Conservation (phyloP, 1,284 basidiomycete genomes). For the Trametes polyzona region DNA sequence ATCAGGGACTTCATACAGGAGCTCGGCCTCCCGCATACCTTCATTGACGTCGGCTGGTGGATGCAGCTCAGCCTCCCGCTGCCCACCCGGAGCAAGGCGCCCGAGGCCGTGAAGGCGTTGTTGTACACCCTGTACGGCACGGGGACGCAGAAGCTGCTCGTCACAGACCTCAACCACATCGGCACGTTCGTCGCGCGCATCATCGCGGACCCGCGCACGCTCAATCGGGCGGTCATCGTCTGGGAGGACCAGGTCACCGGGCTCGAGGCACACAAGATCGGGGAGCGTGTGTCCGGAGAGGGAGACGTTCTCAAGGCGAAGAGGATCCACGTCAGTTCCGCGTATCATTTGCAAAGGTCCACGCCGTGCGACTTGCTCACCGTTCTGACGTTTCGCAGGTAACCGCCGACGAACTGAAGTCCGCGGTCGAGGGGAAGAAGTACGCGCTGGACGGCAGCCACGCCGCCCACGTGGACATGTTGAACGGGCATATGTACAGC, state of each 20-base stretch:
- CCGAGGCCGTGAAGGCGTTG: not conserved
- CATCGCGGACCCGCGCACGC: slow-evolving; percentile 31
- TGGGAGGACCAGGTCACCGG: slow-evolving; percentile 33
- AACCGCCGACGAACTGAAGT: slow-evolving; percentile 12
- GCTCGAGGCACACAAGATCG: slow-evolving; percentile 19
- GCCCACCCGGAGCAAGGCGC: not conserved
- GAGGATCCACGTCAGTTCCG: slow-evolving; percentile 14
- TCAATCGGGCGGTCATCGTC: slow-evolving; percentile 32
- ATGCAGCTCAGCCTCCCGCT: slow-evolving; percentile 29
- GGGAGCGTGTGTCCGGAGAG: slow-evolving; percentile 22
- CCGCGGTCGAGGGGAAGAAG: not conserved
- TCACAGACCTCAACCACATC: slow-evolving; percentile 24
- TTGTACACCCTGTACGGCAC: slow-evolving; percentile 9
- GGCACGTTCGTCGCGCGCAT: slow-evolving; percentile 30
- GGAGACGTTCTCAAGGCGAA: slow-evolving; percentile 12
- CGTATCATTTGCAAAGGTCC: not conserved
- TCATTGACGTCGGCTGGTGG: slow-evolving; percentile 35
- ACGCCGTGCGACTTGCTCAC: not conserved
- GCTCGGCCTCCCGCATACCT: slow-evolving; percentile 27
- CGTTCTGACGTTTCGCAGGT: slow-evolving; percentile 1
- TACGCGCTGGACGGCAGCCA: not conserved
- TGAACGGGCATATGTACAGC: slow-evolving; percentile 24
- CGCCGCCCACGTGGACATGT: not conserved
- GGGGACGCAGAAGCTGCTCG: slow-evolving; percentile 19
- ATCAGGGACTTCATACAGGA: slow-evolving; percentile 23